Evolutionary conservation across 2,329 filamentous ascomycete species (phyloP), one percentile per base, ranked within the genome.

Genomic region (Fusarium compactum): DNA sequence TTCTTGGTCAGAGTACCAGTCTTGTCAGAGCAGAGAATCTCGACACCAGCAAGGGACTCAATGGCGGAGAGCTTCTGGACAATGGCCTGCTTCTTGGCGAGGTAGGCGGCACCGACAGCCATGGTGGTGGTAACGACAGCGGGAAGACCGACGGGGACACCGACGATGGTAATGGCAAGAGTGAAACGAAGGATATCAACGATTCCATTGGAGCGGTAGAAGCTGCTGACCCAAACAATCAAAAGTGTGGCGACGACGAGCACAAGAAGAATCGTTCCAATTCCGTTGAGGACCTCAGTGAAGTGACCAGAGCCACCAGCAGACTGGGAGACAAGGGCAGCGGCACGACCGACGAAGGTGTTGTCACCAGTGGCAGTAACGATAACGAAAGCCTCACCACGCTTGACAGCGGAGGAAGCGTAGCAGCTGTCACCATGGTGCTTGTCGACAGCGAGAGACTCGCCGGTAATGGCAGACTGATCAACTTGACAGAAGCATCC

Each of bases 21-120:
- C 89, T 97, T 97, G 88, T 97, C 94, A 56, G 94, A 95, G 87
- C 94, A 97, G 61, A 97, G 91, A 81, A 97, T 96, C 83, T 97
- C 92, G 69, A 97, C 94, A 85, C 94, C 94, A 78, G 94, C 94
- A 71, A 97, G 87, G 27, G 94, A 97, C 85, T 97, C 94, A 69
- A 97, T 97, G 71, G 94, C 94, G 34, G 91, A 94, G 56, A 97
- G 90, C 86, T 95, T 97, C 85, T 97, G 94, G 72, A 97, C 94
- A 73, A 97, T 97, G 58, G 94, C 94, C 85, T 95, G 90, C 87
- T 95, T 95, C 87, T 94, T 95, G 77, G 94, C 94, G 64, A 97
- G 89, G 82, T 96, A 96, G 70, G 93, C 92, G 72, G 94, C 94
- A 84, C 94, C 94, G 80, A 97, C 94, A 80, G 94, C 94, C 93